Conservation (phyloP, 805 yeast species). For the Lipomyces chichibuensis region DNA sequence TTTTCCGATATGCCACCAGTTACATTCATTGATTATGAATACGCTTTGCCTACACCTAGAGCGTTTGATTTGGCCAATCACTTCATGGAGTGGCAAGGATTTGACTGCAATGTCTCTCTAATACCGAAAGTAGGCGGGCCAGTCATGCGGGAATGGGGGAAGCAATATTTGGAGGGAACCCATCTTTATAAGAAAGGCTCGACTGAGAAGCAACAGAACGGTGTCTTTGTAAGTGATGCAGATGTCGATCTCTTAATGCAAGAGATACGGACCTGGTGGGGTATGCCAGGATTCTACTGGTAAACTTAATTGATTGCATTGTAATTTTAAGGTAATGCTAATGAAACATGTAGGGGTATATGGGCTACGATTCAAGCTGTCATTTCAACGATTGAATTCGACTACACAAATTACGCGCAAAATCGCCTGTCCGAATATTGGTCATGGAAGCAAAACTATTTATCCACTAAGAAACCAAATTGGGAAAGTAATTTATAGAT, state of each 20-base stretch:
- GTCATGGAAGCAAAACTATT: conserved; percentile 55
- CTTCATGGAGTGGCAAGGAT: conserved; percentile 82
- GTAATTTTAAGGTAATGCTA: not conserved
- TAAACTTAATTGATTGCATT: not conserved
- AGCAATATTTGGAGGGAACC: conserved; percentile 54
- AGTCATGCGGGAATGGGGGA: conserved; percentile 60
- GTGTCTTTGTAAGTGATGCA: conserved; percentile 32
- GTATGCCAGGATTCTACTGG: conserved; percentile 80
- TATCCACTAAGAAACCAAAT: conserved; percentile 3
- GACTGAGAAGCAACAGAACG: not conserved
- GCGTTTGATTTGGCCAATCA: conserved; percentile 77
- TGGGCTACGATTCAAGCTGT: conserved; percentile 79
- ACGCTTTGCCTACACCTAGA: conserved; percentile 70
- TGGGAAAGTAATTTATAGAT: conserved; percentile 2
- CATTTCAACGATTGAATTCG: conserved; percentile 71
- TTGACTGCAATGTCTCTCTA: conserved; percentile 63
- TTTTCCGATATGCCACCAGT: conserved; percentile 40
- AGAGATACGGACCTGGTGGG: conserved; percentile 66
- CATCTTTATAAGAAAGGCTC: conserved; percentile 22
- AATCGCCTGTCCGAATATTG: conserved; percentile 67
- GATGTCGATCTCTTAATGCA: conserved; percentile 52
- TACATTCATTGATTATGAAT: conserved; percentile 71
- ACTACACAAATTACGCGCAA: conserved; percentile 63
- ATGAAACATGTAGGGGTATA: conserved; percentile 55
- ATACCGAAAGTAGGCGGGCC: conserved; percentile 61